These are phyloP conservation scores for Erodium moschatum DNA, from an alignment of 441 rosid species.

Conservation along the genomic window DNA sequence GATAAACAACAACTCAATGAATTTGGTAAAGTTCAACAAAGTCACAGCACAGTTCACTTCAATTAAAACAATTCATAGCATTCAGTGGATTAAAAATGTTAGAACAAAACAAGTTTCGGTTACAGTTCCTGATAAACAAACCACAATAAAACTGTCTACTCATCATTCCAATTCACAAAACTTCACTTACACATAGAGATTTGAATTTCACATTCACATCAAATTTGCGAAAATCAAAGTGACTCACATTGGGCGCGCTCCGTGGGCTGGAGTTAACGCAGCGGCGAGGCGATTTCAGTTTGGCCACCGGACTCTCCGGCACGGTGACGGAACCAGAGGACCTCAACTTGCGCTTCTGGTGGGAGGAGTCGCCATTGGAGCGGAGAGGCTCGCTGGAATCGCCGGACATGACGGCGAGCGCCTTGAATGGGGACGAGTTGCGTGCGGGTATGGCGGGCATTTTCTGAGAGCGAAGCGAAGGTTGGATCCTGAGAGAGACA, in stretches of 20 bases:
- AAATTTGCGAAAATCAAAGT: not conserved
- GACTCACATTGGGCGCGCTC: slow-evolving; percentile 26
- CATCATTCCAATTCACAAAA: not conserved
- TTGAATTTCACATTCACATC: not conserved
- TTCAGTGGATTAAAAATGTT: not conserved
- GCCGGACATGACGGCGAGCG: slow-evolving; percentile 18
- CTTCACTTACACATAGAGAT: not conserved
- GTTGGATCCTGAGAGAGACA: not conserved
- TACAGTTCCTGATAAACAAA: not conserved
- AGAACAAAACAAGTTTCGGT: not conserved
- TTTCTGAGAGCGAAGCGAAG: not conserved
- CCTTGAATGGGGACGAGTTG: slow-evolving; percentile 27
- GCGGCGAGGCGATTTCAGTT: slow-evolving; percentile 49
- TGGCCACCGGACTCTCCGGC: slow-evolving; percentile 21
- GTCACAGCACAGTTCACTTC: not conserved
- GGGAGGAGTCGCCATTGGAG: slow-evolving; percentile 31
- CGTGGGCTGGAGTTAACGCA: slow-evolving; percentile 33
- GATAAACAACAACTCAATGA: not conserved
- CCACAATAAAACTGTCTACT: not conserved
- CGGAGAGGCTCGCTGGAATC: slow-evolving; percentile 10
- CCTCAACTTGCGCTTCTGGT: slow-evolving; percentile 51
- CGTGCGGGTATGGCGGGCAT: slow-evolving; percentile 53
- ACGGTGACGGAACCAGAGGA: slow-evolving; percentile 23
- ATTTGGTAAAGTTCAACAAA: not conserved
- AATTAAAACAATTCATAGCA: not conserved